Evolutionary conservation across 208 protist species (phyloP), one percentile per base, ranked within the genome.

Genomic region (Leishmania turanica): DNA sequence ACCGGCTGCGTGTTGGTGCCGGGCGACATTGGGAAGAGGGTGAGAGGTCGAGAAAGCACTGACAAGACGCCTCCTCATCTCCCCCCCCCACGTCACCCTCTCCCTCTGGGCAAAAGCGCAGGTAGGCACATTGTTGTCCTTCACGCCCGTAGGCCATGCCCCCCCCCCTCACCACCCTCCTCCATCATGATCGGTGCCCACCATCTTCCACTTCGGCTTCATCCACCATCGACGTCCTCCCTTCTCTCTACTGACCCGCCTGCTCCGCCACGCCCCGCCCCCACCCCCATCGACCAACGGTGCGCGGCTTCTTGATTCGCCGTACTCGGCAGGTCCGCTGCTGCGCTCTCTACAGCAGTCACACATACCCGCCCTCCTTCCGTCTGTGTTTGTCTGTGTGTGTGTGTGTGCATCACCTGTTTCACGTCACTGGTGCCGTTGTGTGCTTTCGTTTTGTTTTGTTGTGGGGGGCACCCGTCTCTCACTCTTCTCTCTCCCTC

Each of bases 301-400:
- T 72, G 24, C 51, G 82, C 21, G 24, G 60, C n/a, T 54, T 54
- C 17, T 75, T 51, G 11, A 51, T 34, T 78, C 27, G 17, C 31
- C 49, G 9, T 72, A 47, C 62, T 86, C 24, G 17, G 65, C 31
- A 65, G 66, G 40, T 82, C 70, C 21, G 49, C 71, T 64, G 75
- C 66, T 83, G 60, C 58, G 76, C 17, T 78, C n/a, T 73, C 8
- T 21, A 73, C 69, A 73, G 69, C 45, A 51, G 69, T 51, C 45
- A 34, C 69, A 27, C 45, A 34, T 45, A 27, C 69, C 47, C 45
- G 27, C 45, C 45, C 69, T 53, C 42, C 27, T 31, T 47, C n/a
- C 24, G 34, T n/a, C n/a, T n/a, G n/a, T n/a, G n/a, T n/a, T n/a
- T 31, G 66, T 71, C 34, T 51, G 19, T 51, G 47, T 3, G 49